These are phyloP conservation scores for Sechiopsis laciniata DNA, from an alignment of 306 rosid genomes.

Conservation along the genomic window DNA sequence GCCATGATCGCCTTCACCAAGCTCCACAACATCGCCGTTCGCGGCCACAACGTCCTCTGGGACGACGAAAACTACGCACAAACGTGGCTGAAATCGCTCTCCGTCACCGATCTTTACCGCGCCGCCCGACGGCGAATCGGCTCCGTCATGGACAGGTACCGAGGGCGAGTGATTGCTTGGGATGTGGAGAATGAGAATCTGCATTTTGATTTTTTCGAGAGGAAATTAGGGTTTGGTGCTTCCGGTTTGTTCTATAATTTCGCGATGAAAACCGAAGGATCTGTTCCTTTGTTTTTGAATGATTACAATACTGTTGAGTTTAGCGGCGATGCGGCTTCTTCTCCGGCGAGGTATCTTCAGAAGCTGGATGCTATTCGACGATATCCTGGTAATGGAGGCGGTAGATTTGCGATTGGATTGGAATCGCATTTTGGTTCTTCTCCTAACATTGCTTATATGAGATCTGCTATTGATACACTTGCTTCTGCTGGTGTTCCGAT, in stretches of 20 bases:
- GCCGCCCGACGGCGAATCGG: constrained; percentile 34
- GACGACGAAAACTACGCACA: constrained; percentile 47
- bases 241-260: constrained; percentile 33
- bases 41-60: constrained; percentile 74
- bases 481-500: constrained; percentile 49
- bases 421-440: constrained; percentile 51
- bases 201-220: constrained; percentile 50
- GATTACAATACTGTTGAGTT: constrained; percentile 69
- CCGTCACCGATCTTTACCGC: constrained; percentile 20
- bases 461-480: constrained; percentile 62
- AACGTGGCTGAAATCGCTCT: constrained; percentile 48
- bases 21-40: constrained; percentile 36
- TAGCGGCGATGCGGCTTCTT: constrained; percentile 28
- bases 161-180: constrained; percentile 58
- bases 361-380: constrained; percentile 41
- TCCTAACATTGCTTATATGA: constrained; percentile 52
- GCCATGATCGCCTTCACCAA: constrained; percentile 50
- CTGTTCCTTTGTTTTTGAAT: constrained; percentile 48
- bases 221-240: constrained; percentile 30
- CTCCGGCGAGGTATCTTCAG: constrained; percentile 41
- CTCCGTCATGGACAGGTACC: constrained; percentile 47
- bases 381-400: constrained; percentile 20
- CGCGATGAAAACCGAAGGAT: constrained; percentile 37
- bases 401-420: constrained; percentile 49
- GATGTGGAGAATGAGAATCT: constrained; percentile 76